phyloP scores from a whole-genome alignment of 179 eudicot species.

The Camellia oleifera region DNA sequence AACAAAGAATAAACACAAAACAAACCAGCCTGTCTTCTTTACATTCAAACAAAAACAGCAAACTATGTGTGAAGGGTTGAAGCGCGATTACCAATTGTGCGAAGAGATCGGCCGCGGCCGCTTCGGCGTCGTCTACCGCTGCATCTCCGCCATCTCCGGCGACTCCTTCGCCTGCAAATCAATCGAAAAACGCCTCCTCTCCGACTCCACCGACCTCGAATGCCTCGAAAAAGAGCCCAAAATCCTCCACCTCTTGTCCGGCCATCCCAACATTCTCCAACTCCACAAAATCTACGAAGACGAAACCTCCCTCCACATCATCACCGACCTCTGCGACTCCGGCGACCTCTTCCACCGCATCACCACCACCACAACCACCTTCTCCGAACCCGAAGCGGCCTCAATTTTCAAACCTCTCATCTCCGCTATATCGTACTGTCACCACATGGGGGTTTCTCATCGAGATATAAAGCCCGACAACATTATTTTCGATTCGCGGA shows the following conservation, averaged over 20 bases:
- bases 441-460: slow-evolving; percentile 64
- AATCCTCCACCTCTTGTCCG: slow-evolving; percentile 51
- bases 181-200: slow-evolving; percentile 55
- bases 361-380: slow-evolving; percentile 17
- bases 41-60: no score
- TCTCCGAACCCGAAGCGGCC: slow-evolving; percentile 60
- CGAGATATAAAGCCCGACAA: slow-evolving; percentile 93
- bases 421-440: slow-evolving; percentile 60
- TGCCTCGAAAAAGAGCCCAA: slow-evolving; percentile 84
- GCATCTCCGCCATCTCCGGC: slow-evolving; percentile 40
- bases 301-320: slow-evolving; percentile 53
- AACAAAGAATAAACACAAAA: background rate
- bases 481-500: slow-evolving; percentile 55
- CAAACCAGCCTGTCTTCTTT: no score
- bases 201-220: slow-evolving; percentile 55
- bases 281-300: slow-evolving; percentile 63
- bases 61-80: slow-evolving; percentile 45
- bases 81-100: slow-evolving; percentile 60
- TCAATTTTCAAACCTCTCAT: slow-evolving; percentile 39
- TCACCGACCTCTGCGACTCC: slow-evolving; percentile 69
- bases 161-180: slow-evolving; percentile 59
- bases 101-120: slow-evolving; percentile 91
- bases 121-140: slow-evolving; percentile 83
- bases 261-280: slow-evolving; percentile 57
- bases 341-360: slow-evolving; percentile 56